Evolutionary conservation across 1,284 basidiomycete genomes (phyloP).

Genomic region (Ustilago lituana): DNA sequence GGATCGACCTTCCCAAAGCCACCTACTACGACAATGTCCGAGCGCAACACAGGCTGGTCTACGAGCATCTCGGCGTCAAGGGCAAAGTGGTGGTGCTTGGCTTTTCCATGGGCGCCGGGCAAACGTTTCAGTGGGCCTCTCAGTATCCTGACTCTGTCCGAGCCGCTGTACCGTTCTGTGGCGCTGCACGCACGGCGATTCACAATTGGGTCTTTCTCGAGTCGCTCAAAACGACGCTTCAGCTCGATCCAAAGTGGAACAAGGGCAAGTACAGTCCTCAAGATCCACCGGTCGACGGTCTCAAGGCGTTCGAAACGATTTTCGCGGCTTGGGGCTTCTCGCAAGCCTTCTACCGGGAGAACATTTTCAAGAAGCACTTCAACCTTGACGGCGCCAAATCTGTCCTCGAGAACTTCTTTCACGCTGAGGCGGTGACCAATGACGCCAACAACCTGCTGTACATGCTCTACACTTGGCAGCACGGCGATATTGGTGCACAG

Average conservation of each 20-base stretch:
- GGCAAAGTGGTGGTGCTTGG: conserved; percentile 37
- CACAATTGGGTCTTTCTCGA: conserved; percentile 55
- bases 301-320: conserved; percentile 50
- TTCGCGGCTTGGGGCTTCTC: conserved; percentile 57
- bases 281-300: conserved; percentile 34
- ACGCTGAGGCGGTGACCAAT: conserved; percentile 32
- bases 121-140: conserved; percentile 52
- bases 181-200: conserved; percentile 44
- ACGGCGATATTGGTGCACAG: conserved; percentile 46
- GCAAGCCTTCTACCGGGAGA: conserved; percentile 50
- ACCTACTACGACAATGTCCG: conserved; percentile 52
- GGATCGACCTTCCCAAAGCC: conserved; percentile 26
- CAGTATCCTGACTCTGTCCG: conserved; percentile 47
- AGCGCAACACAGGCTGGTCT: conserved; percentile 47
- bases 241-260: conserved; percentile 29
- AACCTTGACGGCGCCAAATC: conserved; percentile 18
- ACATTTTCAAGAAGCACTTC: conserved; percentile 39
- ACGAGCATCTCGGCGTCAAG: conserved; percentile 29
- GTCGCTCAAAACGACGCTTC: conserved; percentile 28
- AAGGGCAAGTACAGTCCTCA: conserved; percentile 23
- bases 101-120: conserved; percentile 52
- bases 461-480: conserved; percentile 45
- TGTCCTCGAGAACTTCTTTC: conserved; percentile 36
- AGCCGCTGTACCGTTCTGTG: conserved; percentile 49
- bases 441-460: conserved; percentile 53